Evolutionary conservation across 2,329 filamentous ascomycete species (phyloP).

Genomic region (Fusarium sp.): DNA sequence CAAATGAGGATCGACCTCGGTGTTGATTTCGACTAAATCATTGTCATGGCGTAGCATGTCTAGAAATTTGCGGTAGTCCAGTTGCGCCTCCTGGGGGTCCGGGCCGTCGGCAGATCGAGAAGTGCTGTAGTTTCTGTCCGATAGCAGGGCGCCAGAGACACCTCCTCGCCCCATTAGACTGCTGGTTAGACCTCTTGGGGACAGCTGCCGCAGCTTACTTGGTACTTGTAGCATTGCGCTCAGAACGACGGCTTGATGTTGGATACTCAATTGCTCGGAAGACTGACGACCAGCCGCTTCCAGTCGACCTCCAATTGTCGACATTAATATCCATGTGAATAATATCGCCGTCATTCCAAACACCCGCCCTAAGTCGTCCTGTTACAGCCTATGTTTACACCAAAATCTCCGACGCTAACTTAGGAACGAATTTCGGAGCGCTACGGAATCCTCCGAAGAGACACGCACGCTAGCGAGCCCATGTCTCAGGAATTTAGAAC

Average conservation of each 20-base stretch:
- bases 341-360: not conserved
- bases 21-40: conserved; percentile 58
- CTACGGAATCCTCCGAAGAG: not conserved
- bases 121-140: not conserved
- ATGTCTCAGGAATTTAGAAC: not conserved
- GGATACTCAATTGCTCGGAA: not conserved
- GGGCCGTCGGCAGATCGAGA: not conserved
- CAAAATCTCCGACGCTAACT: not conserved
- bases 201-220: not conserved
- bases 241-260: not conserved
- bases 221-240: not conserved
- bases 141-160: not conserved
- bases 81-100: conserved; percentile 9
- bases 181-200: not conserved
- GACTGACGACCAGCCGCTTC: not conserved
- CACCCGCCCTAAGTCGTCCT: not conserved
- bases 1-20: conserved; percentile 56
- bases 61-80: conserved; percentile 28
- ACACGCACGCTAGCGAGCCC: not conserved
- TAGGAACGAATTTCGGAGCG: not conserved
- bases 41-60: conserved; percentile 46
- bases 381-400: not conserved
- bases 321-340: not conserved
- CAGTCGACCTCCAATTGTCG: not conserved
- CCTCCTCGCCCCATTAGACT: not conserved